A percentile compares a stretch with the other conserved stretches of the same genome.
Conservation (phyloP, 495 filamentous ascomycete species). For the Neurospora cerealis region DNA sequence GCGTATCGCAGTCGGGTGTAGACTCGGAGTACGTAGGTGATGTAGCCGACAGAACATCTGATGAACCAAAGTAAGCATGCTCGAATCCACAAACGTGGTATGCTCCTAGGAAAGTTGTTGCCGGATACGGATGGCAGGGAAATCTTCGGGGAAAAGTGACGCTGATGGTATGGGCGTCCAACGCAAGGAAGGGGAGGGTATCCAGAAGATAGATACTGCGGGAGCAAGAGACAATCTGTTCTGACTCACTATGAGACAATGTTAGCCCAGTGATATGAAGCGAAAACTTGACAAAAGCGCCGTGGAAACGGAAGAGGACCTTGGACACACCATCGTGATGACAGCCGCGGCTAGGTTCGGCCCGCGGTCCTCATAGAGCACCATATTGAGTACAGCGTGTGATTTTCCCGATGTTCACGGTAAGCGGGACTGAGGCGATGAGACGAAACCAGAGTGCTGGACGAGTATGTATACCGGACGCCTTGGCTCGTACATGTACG, state of each 20-base stretch:
- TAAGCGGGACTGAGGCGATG: neutral
- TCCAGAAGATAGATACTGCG: neutral
- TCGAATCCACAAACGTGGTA: neutral
- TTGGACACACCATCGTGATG: neutral
- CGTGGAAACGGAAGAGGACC: neutral
- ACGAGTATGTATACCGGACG: neutral
- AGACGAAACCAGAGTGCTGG: neutral
- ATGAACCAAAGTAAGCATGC: neutral
- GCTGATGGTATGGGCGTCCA: neutral
- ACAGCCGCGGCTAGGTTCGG: neutral
- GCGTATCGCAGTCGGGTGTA: neutral
- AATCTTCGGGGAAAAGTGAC: neutral
- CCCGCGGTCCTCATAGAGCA: neutral
- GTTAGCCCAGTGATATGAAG: neutral
- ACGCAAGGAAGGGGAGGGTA: neutral
- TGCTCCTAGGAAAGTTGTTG: neutral
- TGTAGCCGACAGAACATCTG: neutral
- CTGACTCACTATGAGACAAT: neutral
- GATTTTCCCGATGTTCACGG: neutral
- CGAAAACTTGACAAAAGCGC: neutral
- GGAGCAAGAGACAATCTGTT: neutral
- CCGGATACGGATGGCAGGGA: neutral
- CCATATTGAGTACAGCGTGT: neutral
- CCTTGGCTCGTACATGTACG: too few species aligned
- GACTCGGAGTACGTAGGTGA: neutral